A percentile compares a stretch with the other conserved stretches of the same genome.
Conservation (phyloP, 257 asterid genomes). For the Petrea volubilis region DNA sequence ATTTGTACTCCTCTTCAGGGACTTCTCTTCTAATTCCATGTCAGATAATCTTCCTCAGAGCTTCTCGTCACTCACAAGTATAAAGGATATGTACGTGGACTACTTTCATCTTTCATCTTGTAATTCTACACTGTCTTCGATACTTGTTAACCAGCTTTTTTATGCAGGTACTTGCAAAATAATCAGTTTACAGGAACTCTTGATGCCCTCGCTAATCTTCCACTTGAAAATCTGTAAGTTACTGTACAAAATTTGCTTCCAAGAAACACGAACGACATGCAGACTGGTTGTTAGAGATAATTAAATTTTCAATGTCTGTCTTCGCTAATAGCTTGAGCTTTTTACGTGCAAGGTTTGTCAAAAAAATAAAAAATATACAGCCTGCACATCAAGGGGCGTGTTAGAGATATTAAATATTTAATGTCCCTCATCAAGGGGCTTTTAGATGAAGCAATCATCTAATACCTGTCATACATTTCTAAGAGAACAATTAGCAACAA, state of each 20-base stretch:
- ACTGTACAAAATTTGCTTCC: background rate
- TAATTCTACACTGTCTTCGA: background rate
- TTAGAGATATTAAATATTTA: no score
- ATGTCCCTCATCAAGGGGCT: no score
- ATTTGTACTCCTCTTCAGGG: conserved; percentile 55
- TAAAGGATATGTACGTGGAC: conserved; percentile 65
- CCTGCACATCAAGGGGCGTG: no score
- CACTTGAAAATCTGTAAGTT: conserved; percentile 82
- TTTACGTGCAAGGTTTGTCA: no score
- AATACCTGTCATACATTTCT: conserved; percentile 2
- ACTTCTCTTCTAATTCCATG: conserved; percentile 73
- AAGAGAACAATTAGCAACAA: background rate
- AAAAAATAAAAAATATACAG: no score
- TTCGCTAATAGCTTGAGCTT: no score
- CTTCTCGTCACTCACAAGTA: conserved; percentile 52
- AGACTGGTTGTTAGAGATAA: background rate
- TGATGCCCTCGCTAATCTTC: conserved; percentile 84
- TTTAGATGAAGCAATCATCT: no score
- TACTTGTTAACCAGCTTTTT: conserved; percentile 20
- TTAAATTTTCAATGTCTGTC: no score
- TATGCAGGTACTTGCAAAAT: conserved; percentile 83
- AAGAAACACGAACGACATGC: background rate
- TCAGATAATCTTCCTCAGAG: conserved; percentile 82
- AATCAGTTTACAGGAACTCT: conserved; percentile 91
- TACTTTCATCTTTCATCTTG: background rate